Evolutionary conservation across 2,329 filamentous ascomycete species (phyloP).

Genomic region (Rhexocercosporidium sp.): DNA sequence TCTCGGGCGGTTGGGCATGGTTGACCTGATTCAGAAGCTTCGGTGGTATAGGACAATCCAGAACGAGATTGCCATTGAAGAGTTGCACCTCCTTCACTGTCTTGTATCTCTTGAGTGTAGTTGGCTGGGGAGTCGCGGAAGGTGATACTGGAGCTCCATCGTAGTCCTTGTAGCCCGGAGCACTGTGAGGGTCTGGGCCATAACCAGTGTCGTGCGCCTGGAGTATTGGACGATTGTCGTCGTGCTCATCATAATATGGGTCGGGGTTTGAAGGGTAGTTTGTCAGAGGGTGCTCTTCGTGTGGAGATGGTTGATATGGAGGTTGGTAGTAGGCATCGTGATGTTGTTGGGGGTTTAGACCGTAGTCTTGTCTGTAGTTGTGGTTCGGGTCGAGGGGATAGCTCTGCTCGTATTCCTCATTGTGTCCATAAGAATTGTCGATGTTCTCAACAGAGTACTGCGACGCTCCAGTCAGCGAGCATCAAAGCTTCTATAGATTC

Average conservation of each 20-base stretch:
- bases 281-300: constrained; percentile 40
- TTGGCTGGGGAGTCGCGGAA: constrained; percentile 57
- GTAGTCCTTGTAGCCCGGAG: constrained; percentile 49
- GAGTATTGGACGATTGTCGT: constrained; percentile 79
- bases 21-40: constrained; percentile 68
- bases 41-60: constrained; percentile 95
- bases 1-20: constrained; percentile 63
- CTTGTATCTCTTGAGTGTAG: constrained; percentile 85
- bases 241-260: constrained; percentile 59
- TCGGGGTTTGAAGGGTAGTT: constrained; percentile 32
- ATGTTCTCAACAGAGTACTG: constrained; percentile 76
- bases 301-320: constrained; percentile 70
- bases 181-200: constrained; percentile 61
- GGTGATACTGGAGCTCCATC: constrained; percentile 47
- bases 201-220: constrained; percentile 53
- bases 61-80: constrained; percentile 94
- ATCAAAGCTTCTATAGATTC: neutral
- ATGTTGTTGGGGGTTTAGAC: constrained; percentile 81
- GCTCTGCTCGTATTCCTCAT: constrained; percentile 62
- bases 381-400: constrained; percentile 52
- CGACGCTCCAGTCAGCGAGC: constrained; percentile 25
- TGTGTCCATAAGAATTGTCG: constrained; percentile 64
- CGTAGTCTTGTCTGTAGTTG: constrained; percentile 68
- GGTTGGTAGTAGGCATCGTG: constrained; percentile 87
- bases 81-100: constrained; percentile 98